Conservation (phyloP, 805 yeast genomes). For the Pichia scutulata region DNA sequence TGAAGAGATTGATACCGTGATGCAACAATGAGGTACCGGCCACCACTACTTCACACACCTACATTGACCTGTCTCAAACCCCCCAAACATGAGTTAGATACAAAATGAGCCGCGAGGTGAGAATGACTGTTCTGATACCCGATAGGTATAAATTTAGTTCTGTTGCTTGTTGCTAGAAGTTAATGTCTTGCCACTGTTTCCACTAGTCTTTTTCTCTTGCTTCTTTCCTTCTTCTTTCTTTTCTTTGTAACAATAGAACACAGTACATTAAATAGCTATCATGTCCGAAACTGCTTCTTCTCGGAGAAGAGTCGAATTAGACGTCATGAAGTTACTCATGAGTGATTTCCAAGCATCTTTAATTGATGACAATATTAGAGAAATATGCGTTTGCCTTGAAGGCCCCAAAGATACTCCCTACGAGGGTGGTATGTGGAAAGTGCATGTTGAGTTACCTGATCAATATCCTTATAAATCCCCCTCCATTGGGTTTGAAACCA, state of each 20-base stretch:
- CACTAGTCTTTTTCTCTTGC: not conserved
- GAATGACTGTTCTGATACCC: not conserved
- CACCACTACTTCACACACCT: too few relatives aligned
- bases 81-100: not conserved
- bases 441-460: conserved; percentile 90
- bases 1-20: not conserved
- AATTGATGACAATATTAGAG: conserved; percentile 67
- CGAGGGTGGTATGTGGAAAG: conserved; percentile 82
- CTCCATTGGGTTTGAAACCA: conserved; percentile 86
- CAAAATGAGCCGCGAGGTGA: not conserved
- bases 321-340: conserved; percentile 93
- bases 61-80: too few relatives aligned
- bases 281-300: conserved; percentile 22
- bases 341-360: conserved; percentile 84
- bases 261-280: not conserved
- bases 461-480: conserved; percentile 95
- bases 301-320: conserved; percentile 83
- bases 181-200: not conserved
- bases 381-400: conserved; percentile 71
- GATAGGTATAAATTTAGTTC: not conserved
- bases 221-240: not conserved
- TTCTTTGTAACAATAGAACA: not conserved
- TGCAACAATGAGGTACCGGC: not conserved
- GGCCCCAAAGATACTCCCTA: conserved; percentile 90
- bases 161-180: not conserved